These are phyloP conservation scores for Aspergillus fischeri DNA, from an alignment of 2,329 filamentous ascomycete species.

Conservation along the genomic window DNA sequence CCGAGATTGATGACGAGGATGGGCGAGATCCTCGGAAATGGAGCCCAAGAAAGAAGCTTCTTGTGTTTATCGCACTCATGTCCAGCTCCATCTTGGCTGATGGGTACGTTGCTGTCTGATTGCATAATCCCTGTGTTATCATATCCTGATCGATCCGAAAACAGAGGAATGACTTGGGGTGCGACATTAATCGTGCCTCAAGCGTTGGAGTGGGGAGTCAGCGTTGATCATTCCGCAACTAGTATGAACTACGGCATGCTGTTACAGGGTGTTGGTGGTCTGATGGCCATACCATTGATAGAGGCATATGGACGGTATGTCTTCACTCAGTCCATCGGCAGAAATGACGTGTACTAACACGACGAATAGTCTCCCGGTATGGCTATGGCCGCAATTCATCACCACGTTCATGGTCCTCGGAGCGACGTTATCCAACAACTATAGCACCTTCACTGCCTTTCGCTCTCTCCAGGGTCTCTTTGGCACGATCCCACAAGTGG, in stretches of 20 bases:
- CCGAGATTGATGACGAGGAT: conserved; percentile 7
- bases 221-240: conserved; percentile 30
- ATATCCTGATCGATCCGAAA: too few species aligned
- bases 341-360: too few species aligned
- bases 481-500: conserved; percentile 38
- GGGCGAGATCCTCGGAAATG: conserved; percentile 25
- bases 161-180: conserved; percentile 39
- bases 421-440: conserved; percentile 36
- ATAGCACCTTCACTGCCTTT: conserved; percentile 37
- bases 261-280: conserved; percentile 36
- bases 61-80: conserved; percentile 33
- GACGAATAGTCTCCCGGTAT: conserved; percentile 33
- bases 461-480: conserved; percentile 37
- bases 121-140: too few species aligned
- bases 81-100: conserved; percentile 33
- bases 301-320: conserved; percentile 39
- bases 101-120: conserved; percentile 21
- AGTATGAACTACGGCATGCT: conserved; percentile 40
- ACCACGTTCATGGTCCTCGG: conserved; percentile 39
- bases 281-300: conserved; percentile 36
- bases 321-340: neutral
- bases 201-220: conserved; percentile 33
- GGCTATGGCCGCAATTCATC: conserved; percentile 40
- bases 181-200: conserved; percentile 37
- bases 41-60: conserved; percentile 24